These are phyloP conservation scores for Paratinospora sagittata DNA, from an alignment of 164 flowering plant genomes.

Conservation along the genomic window DNA sequence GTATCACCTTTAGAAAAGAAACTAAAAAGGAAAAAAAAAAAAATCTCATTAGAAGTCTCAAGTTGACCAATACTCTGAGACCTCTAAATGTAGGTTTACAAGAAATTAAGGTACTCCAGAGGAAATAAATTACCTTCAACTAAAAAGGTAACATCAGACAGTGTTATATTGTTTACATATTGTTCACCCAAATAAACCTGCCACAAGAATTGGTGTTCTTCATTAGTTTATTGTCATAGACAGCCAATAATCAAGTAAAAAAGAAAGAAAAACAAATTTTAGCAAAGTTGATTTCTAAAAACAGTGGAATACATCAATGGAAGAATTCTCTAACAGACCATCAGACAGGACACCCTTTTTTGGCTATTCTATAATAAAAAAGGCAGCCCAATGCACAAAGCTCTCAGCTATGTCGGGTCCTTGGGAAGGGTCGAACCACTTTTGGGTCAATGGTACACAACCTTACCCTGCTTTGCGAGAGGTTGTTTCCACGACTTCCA, in stretches of 20 bases:
- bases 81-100: neutral
- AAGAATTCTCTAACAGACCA: no score
- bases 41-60: neutral
- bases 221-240: neutral
- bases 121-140: slow-evolving; percentile 65
- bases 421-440: no score
- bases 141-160: slow-evolving; percentile 92
- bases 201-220: slow-evolving; percentile 13
- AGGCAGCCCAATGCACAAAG: no score
- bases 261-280: neutral
- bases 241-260: neutral
- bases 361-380: no score
- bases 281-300: neutral
- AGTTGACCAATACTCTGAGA: neutral
- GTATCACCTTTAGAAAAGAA: neutral
- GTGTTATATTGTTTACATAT: slow-evolving; percentile 72
- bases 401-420: no score
- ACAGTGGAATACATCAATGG: no score
- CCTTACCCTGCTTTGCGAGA: no score
- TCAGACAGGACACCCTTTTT: no score
- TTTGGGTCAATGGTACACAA: no score
- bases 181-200: slow-evolving; percentile 97
- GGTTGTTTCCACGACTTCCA: no score
- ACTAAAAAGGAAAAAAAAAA: neutral
- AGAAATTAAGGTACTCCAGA: neutral